A percentile compares a stretch with the other conserved stretches of the same genome.
phyloP scores from a whole-genome alignment of 495 filamentous ascomycete genomes.

The Podospora anserina region DNA sequence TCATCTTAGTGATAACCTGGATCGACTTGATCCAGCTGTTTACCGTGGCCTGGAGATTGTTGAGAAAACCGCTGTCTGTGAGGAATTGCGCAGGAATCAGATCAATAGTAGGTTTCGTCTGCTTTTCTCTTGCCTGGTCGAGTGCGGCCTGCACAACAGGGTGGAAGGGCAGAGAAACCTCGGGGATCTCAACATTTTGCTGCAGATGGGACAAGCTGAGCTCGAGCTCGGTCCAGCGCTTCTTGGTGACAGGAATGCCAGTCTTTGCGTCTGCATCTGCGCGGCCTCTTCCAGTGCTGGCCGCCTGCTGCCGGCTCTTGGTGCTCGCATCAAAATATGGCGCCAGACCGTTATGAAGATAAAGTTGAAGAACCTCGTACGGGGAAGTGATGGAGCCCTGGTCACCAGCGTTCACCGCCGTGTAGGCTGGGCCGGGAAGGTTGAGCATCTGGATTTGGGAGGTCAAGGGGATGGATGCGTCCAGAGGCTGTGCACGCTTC shows the following conservation, averaged over 20 bases:
- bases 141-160: constrained; percentile 81
- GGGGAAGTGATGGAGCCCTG: constrained; percentile 73
- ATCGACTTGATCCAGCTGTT: constrained; percentile 99
- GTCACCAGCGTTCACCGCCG: constrained; percentile 59
- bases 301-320: constrained; percentile 73
- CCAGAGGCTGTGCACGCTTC: constrained; percentile 83
- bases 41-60: constrained; percentile 86
- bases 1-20: constrained; percentile 92
- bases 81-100: constrained; percentile 68
- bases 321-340: constrained; percentile 96
- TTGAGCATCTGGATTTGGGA: constrained; percentile 90
- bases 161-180: constrained; percentile 77
- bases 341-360: constrained; percentile 81
- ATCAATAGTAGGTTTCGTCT: constrained; percentile 67
- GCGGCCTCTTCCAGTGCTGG: constrained; percentile 61
- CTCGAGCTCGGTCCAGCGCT: constrained; percentile 90
- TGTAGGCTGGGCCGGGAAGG: constrained; percentile 71
- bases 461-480: constrained; percentile 70
- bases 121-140: constrained; percentile 63
- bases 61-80: constrained; percentile 84
- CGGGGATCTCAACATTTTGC: constrained; percentile 96
- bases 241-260: constrained; percentile 93
- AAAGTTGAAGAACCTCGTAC: constrained; percentile 82
- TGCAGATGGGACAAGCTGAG: constrained; percentile 84
- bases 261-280: constrained; percentile 85